A percentile compares a stretch with the other conserved stretches of the same genome.
These are phyloP conservation scores for Xylaria multiplex DNA, from an alignment of 2,329 filamentous ascomycete genomes.

Conservation along the genomic window DNA sequence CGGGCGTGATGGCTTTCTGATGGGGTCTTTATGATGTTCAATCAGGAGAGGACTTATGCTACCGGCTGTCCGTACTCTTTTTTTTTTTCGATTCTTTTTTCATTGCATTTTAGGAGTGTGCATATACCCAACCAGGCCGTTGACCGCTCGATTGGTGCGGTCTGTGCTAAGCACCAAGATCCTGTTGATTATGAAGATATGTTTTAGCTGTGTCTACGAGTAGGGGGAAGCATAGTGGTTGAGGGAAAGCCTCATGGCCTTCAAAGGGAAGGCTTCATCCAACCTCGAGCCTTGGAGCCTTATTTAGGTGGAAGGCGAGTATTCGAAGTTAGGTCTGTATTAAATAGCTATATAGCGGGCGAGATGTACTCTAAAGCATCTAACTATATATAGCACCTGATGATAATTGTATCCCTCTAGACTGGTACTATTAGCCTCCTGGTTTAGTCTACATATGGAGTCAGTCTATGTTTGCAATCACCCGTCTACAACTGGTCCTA, in stretches of 20 bases:
- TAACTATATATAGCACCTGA: conserved; percentile 10
- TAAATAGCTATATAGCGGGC: conserved; percentile 18
- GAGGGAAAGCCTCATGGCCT: background rate
- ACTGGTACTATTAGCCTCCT: no score
- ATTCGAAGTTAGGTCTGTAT: conserved; percentile 11
- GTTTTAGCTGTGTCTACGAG: conserved; percentile 23
- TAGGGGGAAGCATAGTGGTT: conserved; percentile 1
- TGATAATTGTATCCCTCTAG: background rate
- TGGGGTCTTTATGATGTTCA: conserved; percentile 23
- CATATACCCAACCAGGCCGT: conserved; percentile 37
- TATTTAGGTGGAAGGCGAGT: background rate
- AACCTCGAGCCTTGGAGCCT: background rate
- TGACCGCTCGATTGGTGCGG: conserved; percentile 14
- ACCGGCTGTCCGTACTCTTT: conserved; percentile 20
- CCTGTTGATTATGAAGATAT: conserved; percentile 28
- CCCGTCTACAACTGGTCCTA: no score
- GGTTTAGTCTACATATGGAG: no score
- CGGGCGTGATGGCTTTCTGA: conserved; percentile 29
- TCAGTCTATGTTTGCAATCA: no score
- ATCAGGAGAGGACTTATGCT: conserved; percentile 22
- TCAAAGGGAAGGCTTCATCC: conserved; percentile 1
- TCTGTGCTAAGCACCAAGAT: conserved; percentile 17
- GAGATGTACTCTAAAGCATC: background rate
- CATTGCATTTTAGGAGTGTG: conserved; percentile 34
- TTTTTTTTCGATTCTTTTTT: conserved; percentile 29